phyloP scores from a whole-genome alignment of 306 rosid species.

The Castanea crenata region DNA sequence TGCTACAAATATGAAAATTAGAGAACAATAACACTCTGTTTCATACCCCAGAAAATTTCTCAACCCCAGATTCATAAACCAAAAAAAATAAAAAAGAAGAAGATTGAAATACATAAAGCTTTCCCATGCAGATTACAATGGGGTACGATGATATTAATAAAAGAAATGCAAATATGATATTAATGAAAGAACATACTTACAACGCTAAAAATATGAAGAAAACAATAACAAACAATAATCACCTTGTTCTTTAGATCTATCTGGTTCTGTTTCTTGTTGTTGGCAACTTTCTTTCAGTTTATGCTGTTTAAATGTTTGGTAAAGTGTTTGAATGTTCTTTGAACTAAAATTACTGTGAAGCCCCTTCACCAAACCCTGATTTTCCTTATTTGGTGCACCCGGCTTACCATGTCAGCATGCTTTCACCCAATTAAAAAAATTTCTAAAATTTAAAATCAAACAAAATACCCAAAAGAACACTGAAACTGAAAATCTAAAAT shows the following conservation, averaged over 20 bases:
- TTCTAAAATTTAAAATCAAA: no score
- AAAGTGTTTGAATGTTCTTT: neutral
- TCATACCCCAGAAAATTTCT: neutral
- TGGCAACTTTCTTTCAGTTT: neutral
- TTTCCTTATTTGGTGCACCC: neutral
- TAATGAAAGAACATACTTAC: neutral
- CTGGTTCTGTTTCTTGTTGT: neutral
- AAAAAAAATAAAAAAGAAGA: neutral
- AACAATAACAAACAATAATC: no score
- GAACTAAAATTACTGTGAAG: neutral
- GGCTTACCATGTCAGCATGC: no score
- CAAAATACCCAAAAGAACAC: no score
- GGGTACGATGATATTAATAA: neutral
- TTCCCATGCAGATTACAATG: neutral
- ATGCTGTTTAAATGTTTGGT: neutral
- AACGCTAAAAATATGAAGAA: neutral
- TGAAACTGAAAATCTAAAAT: no score
- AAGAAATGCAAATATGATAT: neutral
- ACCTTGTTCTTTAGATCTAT: neutral
- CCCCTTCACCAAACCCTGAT: neutral
- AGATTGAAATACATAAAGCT: neutral
- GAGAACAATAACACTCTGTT: neutral
- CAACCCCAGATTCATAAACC: no score
- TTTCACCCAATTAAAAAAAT: no score
- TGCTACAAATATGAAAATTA: neutral